A percentile compares a stretch with the other conserved stretches of the same genome.
phyloP scores from a whole-genome alignment of 345 rosid genomes.

The Rhizophora mangle region DNA sequence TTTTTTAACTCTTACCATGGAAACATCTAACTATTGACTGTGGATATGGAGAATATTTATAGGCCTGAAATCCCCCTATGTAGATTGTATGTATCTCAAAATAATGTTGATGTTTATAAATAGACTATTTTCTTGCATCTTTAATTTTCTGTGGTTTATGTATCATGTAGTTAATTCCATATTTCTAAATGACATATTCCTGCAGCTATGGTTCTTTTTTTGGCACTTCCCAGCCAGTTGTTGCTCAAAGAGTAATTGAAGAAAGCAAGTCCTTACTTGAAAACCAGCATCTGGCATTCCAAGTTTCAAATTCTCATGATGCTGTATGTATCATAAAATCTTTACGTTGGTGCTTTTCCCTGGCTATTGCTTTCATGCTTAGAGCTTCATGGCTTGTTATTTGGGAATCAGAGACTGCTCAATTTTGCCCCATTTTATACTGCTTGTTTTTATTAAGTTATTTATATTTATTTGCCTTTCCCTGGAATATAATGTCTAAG shows the following conservation, averaged over 20 bases:
- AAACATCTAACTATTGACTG: too few species aligned
- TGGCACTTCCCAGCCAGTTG: slow-evolving; percentile 89
- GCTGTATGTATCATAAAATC: slow-evolving; percentile 37
- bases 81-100: too few species aligned
- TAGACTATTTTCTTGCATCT: not conserved
- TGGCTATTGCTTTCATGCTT: not conserved
- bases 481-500: too few species aligned
- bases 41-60: too few species aligned
- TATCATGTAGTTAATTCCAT: slow-evolving; percentile 2
- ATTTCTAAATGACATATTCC: not conserved
- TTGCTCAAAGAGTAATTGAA: slow-evolving; percentile 86
- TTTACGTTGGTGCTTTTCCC: not conserved
- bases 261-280: slow-evolving; percentile 93
- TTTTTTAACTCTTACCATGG: too few species aligned
- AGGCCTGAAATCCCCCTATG: too few species aligned
- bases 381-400: not conserved
- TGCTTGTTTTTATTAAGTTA: not conserved
- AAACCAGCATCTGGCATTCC: slow-evolving; percentile 51
- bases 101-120: not conserved
- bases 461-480: too few species aligned
- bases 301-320: slow-evolving; percentile 27
- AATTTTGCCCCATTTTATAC: not conserved
- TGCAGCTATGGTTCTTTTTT: slow-evolving; percentile 92
- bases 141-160: not conserved
- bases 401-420: not conserved